Evolutionary conservation across 2,329 filamentous ascomycete genomes (phyloP), one percentile per base, ranked within the genome.

Genomic region (Nemania bipapillata): DNA sequence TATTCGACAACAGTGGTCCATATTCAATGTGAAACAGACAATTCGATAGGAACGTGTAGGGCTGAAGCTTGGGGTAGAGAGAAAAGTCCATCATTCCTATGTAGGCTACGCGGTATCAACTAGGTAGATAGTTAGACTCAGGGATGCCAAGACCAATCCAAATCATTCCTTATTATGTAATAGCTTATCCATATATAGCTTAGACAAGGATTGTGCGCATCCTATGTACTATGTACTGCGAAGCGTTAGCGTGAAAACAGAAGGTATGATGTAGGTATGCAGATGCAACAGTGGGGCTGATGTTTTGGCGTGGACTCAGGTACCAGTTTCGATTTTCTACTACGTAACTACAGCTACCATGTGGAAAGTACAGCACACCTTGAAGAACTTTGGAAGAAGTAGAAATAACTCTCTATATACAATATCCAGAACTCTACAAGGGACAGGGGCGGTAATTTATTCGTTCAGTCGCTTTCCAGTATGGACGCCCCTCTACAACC

Each of bases 401-500:
- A n/a, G n/a, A n/a, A n/a, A n/a, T n/a, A n/a, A n/a, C n/a, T n/a
- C n/a, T n/a, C n/a, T n/a, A n/a, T n/a, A n/a, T n/a, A n/a, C n/a
- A n/a, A n/a, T n/a, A n/a, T n/a, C n/a, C n/a, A n/a, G n/a, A n/a
- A n/a, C n/a, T n/a, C n/a, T 45, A 45, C 20, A 50, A 50, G 15
- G 9, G 12, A 28, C 20, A 28, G 15, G 17, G 47, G 8, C 24
- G 4, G 28, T 50, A 28, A 11, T 28, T 28, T 24, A 45, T 60
- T 57, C 6, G 3, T 12, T 8, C 8, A 2, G 11, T 37, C 61
- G 4, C 7, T 40, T 35, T 57, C 50, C 15, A 66, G 15, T 17
- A 72, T 70, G 70, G 66, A 68, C 58, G 61, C 37, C 64, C 60
- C 69, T 32, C 52, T 55, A 40, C 63, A 49, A 54, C 57, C 63